Evolutionary conservation across 805 yeast genomes (phyloP).

Genomic region (Lachancea dasiensis): DNA sequence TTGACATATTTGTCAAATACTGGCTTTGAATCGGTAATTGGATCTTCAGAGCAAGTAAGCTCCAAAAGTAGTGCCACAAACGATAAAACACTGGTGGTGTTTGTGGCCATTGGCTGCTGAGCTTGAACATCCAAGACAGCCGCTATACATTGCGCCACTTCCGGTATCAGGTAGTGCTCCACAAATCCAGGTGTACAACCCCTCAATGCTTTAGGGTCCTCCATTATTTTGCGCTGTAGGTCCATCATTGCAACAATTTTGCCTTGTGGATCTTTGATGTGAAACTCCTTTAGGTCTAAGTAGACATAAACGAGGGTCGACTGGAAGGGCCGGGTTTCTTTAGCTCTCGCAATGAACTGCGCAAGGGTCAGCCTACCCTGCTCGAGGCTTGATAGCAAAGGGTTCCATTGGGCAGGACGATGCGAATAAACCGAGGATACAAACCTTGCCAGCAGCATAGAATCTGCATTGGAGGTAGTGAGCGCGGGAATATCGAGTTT

Average conservation of each 20-base stretch:
- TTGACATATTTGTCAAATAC: constrained; percentile 26
- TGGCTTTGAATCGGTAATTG: constrained; percentile 4
- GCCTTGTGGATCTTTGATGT: constrained; percentile 47
- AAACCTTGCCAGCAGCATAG: constrained; percentile 25
- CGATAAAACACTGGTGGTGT: constrained; percentile 7
- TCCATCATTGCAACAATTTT: constrained; percentile 37
- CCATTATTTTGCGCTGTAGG: constrained; percentile 32
- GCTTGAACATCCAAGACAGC: constrained; percentile 12
- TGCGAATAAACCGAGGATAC: constrained; percentile 38
- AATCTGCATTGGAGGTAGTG: constrained; percentile 21
- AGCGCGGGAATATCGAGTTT: constrained; percentile 9
- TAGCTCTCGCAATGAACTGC: constrained; percentile 33
- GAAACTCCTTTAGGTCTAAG: constrained; percentile 49
- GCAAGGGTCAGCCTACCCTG: constrained; percentile 27
- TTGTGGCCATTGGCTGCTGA: constrained; percentile 8
- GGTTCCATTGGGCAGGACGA: constrained; percentile 37
- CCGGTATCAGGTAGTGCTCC: constrained; percentile 64
- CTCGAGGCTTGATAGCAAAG: constrained; percentile 10
- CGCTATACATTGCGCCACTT: constrained; percentile 43
- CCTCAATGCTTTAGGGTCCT: constrained; percentile 33
- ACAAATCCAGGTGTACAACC: constrained; percentile 46
- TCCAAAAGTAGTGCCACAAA: constrained; percentile 9
- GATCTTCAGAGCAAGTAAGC: constrained; percentile 11
- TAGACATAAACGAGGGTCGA: constrained; percentile 44
- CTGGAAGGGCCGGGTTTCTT: constrained; percentile 31